These are phyloP conservation scores for Gloeostereum incarnatum DNA, from an alignment of 768 basidiomycete species.

Conservation along the genomic window DNA sequence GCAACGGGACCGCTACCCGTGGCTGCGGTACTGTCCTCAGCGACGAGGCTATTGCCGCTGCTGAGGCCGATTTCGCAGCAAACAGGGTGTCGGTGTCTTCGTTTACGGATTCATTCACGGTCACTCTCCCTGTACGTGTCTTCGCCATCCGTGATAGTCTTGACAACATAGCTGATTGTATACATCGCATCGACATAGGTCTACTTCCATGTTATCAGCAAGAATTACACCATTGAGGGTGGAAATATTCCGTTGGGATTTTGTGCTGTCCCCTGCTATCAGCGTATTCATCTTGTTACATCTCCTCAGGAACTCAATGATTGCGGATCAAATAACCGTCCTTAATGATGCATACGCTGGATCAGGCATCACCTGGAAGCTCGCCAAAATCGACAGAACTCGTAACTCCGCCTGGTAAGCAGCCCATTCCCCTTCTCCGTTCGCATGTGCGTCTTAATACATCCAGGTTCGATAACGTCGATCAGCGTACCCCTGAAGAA, in stretches of 20 bases:
- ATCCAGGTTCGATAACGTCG: conserved; percentile 30
- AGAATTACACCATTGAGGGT: conserved; percentile 25
- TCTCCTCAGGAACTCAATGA: conserved; percentile 14
- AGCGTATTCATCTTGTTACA: background rate
- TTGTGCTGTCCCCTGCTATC: background rate
- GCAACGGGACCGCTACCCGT: too few relatives aligned
- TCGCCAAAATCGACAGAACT: conserved; percentile 22
- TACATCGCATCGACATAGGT: too few relatives aligned
- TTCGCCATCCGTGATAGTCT: too few relatives aligned
- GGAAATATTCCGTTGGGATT: conserved; percentile 29
- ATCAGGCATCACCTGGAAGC: conserved; percentile 24
- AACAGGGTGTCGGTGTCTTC: conserved; percentile 29
- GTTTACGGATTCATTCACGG: too few relatives aligned
- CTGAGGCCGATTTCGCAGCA: conserved; percentile 31
- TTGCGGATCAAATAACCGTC: conserved; percentile 24
- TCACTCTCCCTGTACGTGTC: too few relatives aligned
- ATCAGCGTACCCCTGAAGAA: conserved; percentile 12
- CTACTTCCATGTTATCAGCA: conserved; percentile 34
- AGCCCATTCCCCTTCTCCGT: too few relatives aligned
- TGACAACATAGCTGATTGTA: too few relatives aligned
- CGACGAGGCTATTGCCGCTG: conserved; percentile 20
- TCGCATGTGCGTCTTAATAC: too few relatives aligned
- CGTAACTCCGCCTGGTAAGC: conserved; percentile 25
- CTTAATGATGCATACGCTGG: conserved; percentile 27
- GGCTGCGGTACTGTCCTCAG: conserved; percentile 28